A percentile compares a stretch with the other conserved stretches of the same genome.
Conservation (phyloP, 1,284 basidiomycete genomes). For the Sporisorium scitamineum region DNA sequence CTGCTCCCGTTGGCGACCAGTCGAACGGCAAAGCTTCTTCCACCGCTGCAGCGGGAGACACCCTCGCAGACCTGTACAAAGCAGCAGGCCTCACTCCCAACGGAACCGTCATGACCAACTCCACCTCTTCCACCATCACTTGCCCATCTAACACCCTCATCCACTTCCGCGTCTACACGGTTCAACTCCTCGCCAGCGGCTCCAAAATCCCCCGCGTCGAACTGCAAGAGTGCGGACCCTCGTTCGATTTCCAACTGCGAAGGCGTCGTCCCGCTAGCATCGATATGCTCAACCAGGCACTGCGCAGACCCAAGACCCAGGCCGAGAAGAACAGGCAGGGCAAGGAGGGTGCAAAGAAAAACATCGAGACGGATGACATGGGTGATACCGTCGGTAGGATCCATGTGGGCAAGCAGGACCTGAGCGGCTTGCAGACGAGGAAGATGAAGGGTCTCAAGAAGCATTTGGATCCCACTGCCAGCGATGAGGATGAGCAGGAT, state of each 20-base stretch:
- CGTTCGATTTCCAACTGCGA: conserved; percentile 84
- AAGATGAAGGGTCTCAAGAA: conserved; percentile 90
- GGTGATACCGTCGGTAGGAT: conserved; percentile 91
- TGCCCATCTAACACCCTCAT: conserved; percentile 77
- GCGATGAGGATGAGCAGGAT: conserved; percentile 48
- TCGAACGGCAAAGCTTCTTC: conserved; percentile 9
- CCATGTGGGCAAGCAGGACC: conserved; percentile 90
- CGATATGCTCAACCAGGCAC: conserved; percentile 83
- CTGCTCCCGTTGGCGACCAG: conserved; percentile 31
- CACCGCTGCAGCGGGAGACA: conserved; percentile 9
- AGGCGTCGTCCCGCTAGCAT: conserved; percentile 80
- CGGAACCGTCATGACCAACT: conserved; percentile 70
- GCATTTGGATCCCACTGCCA: conserved; percentile 35
- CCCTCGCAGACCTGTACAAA: conserved; percentile 57
- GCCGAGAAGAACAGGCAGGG: conserved; percentile 76
- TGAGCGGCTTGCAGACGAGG: conserved; percentile 84
- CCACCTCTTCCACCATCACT: conserved; percentile 65
- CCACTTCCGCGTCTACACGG: conserved; percentile 88
- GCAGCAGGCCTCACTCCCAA: conserved; percentile 55
- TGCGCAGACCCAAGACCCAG: conserved; percentile 86
- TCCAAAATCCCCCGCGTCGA: conserved; percentile 73
- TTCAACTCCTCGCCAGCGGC: conserved; percentile 78
- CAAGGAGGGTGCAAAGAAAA: conserved; percentile 83
- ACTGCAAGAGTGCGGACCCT: conserved; percentile 90
- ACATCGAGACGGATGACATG: conserved; percentile 95